These are phyloP conservation scores for Alternaria viburni DNA, from an alignment of 2,329 filamentous ascomycete species.

Conservation along the genomic window DNA sequence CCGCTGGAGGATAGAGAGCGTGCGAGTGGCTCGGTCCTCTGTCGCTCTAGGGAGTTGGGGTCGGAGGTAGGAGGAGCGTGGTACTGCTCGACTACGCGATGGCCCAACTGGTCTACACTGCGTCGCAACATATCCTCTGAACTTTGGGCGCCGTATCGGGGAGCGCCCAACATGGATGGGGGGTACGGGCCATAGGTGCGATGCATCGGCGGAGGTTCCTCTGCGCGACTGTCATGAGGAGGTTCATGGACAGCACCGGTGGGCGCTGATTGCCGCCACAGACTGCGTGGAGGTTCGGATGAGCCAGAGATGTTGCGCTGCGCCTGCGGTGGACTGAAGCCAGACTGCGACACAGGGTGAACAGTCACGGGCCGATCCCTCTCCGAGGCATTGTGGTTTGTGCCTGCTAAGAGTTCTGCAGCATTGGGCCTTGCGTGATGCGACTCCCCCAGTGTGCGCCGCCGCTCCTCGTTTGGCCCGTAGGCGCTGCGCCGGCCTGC, in stretches of 20 bases:
- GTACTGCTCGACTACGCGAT: slow-evolving; percentile 47
- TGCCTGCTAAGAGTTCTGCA: slow-evolving; percentile 39
- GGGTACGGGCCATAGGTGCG: slow-evolving; percentile 42
- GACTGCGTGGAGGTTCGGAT: slow-evolving; percentile 30
- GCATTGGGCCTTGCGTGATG: slow-evolving; percentile 43
- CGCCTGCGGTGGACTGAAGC: slow-evolving; percentile 46
- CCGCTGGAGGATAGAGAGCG: slow-evolving; percentile 45
- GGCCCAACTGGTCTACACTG: slow-evolving; percentile 40
- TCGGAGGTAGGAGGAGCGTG: slow-evolving; percentile 49
- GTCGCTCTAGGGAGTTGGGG: slow-evolving; percentile 42
- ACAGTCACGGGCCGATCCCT: slow-evolving; percentile 48
- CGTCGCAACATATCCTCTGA: slow-evolving; percentile 43
- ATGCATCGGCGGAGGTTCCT: slow-evolving; percentile 39
- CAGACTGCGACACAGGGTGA: slow-evolving; percentile 47
- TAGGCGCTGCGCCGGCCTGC: slow-evolving; percentile 35
- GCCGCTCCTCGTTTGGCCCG: slow-evolving; percentile 41
- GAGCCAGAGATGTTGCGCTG: slow-evolving; percentile 24
- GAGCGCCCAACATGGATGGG: slow-evolving; percentile 27
- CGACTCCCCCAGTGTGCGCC: slow-evolving; percentile 45
- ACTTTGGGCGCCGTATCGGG: slow-evolving; percentile 29
- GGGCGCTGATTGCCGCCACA: slow-evolving; percentile 41
- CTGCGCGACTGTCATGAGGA: slow-evolving; percentile 32
- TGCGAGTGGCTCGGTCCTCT: slow-evolving; percentile 42
- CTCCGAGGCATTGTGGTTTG: slow-evolving; percentile 25
- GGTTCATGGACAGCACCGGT: slow-evolving; percentile 34